Conservation (phyloP, 805 yeast species). For the Spathaspora arborariae region DNA sequence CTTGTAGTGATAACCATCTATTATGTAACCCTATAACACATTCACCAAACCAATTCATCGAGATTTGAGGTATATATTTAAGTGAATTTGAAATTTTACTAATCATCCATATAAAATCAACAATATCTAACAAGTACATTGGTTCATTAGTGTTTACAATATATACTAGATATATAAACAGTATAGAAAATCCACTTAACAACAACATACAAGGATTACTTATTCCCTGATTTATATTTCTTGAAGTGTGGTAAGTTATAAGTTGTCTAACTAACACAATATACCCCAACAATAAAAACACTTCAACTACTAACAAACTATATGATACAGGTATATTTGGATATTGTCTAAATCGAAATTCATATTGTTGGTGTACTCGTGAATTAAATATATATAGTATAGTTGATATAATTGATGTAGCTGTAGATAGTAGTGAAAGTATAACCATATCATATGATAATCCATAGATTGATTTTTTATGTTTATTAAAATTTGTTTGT, state of each 20-base stretch:
- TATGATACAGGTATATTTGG: slow-evolving; percentile 18
- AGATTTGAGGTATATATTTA: slow-evolving; percentile 38
- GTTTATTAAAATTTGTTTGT: slow-evolving; percentile 12
- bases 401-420: slow-evolving; percentile 8
- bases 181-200: slow-evolving; percentile 2
- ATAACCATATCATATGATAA: slow-evolving; percentile 16
- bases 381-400: slow-evolving; percentile 7
- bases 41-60: slow-evolving; percentile 34
- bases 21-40: slow-evolving; percentile 18
- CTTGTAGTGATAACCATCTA: slow-evolving; percentile 6
- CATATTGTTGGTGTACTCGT: slow-evolving; percentile 9
- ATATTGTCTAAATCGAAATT: slow-evolving; percentile 31
- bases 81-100: slow-evolving; percentile 19
- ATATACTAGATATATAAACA: slow-evolving; percentile 6
- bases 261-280: slow-evolving; percentile 23
- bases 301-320: slow-evolving; percentile 15
- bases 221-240: slow-evolving; percentile 34
- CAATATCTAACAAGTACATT: slow-evolving; percentile 35
- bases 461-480: slow-evolving; percentile 16
- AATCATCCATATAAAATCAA: slow-evolving; percentile 39
- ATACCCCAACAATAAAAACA: slow-evolving; percentile 9
- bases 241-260: slow-evolving; percentile 21
- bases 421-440: slow-evolving; percentile 5
- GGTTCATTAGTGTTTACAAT: slow-evolving; percentile 1
- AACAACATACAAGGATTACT: slow-evolving; percentile 16